These are phyloP conservation scores for Sporothrix brunneoviolacea DNA, from an alignment of 2,329 filamentous ascomycete species.

Conservation along the genomic window DNA sequence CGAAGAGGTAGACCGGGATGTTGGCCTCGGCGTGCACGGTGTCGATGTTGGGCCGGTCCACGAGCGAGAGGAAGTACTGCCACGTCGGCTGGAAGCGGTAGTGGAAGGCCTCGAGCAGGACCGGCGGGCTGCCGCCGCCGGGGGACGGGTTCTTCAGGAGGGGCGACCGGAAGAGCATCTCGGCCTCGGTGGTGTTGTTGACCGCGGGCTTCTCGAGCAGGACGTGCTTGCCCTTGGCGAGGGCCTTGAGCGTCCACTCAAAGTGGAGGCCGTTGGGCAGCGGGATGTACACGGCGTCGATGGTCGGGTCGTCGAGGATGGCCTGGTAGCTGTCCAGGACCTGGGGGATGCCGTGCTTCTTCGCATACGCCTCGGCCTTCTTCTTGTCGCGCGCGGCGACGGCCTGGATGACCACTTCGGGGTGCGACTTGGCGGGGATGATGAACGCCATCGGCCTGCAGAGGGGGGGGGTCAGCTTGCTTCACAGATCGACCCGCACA, in stretches of 20 bases:
- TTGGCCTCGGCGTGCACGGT: slow-evolving; percentile 26
- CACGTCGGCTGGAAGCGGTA: slow-evolving; percentile 44
- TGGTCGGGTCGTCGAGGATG: slow-evolving; percentile 28
- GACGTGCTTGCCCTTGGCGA: slow-evolving; percentile 47
- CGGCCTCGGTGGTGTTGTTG: slow-evolving; percentile 40
- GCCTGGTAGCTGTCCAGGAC: slow-evolving; percentile 42
- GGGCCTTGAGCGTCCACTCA: slow-evolving; percentile 42
- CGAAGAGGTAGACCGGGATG: slow-evolving; percentile 27
- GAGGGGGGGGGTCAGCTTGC: too few relatives aligned
- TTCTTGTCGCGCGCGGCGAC: slow-evolving; percentile 44
- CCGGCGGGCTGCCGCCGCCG: slow-evolving; percentile 25
- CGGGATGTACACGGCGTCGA: slow-evolving; percentile 46
- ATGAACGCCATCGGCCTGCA: slow-evolving; percentile 35
- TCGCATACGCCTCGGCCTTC: slow-evolving; percentile 43
- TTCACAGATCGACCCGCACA: too few relatives aligned
- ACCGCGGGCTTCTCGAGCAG: slow-evolving; percentile 48
- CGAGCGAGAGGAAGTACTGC: slow-evolving; percentile 32
- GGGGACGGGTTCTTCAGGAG: slow-evolving; percentile 24
- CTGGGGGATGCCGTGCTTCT: slow-evolving; percentile 44
- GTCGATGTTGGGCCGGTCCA: slow-evolving; percentile 33
- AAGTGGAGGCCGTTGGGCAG: slow-evolving; percentile 37
- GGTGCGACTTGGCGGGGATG: slow-evolving; percentile 43
- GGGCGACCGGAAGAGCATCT: slow-evolving; percentile 35
- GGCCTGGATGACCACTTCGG: slow-evolving; percentile 45
- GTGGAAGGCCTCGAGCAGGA: slow-evolving; percentile 49